Evolutionary conservation across 1,139 yeast genomes (phyloP).

Genomic region (Pichia sp.): DNA sequence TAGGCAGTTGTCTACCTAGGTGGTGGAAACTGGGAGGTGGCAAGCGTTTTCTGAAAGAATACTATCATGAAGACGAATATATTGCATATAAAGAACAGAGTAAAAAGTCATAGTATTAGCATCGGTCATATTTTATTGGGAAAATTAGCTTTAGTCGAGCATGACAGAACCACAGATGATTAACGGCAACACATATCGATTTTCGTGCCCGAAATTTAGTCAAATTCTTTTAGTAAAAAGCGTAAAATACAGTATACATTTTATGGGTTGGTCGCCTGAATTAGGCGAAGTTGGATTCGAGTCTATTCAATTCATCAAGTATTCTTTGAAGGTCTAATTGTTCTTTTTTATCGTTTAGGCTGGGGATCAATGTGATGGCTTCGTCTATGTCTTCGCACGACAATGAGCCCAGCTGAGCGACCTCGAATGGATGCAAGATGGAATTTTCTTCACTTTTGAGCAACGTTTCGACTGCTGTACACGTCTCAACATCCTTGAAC

Average conservation of each 20-base stretch:
- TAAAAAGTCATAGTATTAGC: background rate
- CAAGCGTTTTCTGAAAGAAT: constrained; percentile 45
- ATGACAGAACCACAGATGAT: background rate
- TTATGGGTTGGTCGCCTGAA: background rate
- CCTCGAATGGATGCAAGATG: constrained; percentile 88
- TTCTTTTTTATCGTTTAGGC: constrained; percentile 68
- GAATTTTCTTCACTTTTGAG: constrained; percentile 61
- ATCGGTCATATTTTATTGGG: too few relatives aligned
- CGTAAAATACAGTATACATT: background rate
- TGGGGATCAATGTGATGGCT: constrained; percentile 90
- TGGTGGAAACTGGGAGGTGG: constrained; percentile 83
- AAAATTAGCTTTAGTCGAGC: background rate
- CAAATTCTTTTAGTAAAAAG: background rate
- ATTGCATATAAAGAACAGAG: constrained; percentile 6
- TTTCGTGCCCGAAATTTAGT: too few relatives aligned
- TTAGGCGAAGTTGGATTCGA: constrained; percentile 38
- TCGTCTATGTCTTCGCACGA: constrained; percentile 98
- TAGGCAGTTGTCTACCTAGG: constrained; percentile 70
- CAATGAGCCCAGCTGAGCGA: constrained; percentile 89
- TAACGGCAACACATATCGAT: too few relatives aligned
- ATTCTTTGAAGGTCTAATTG: constrained; percentile 85
- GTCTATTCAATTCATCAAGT: constrained; percentile 77
- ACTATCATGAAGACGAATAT: constrained; percentile 29
- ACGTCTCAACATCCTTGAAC: constrained; percentile 87
- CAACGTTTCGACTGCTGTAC: constrained; percentile 87